Base-by-base conservation (phyloP, 2,329 filamentous ascomycete genomes). In the Alternaria gansuensis region DNA sequence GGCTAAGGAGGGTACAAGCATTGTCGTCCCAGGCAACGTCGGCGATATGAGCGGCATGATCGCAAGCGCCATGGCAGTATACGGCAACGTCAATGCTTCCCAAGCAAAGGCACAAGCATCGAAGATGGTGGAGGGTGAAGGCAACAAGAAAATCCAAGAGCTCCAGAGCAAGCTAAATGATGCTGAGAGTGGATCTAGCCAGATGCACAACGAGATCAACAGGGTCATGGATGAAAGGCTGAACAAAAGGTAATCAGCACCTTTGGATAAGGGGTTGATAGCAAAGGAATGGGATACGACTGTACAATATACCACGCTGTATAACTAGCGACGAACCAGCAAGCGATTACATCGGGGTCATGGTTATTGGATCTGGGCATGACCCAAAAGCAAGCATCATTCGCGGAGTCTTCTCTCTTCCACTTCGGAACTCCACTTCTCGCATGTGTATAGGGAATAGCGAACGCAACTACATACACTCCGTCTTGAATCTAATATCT, bases 31-130 rank as follows among this genome's bases (percentile, higher is more conserved):
- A 0, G 95, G 95, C 10, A 98, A 99, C 73, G 92, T 99, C 36
- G 95, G 95, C 60, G 95, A 99, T 75, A 93, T 99, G 69, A 90
- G 92, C 54, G 88, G 92, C 68, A 97, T 99, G 93, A 98, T 99
- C 77, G 93, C 95, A 37, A 96, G 92, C 17, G 95, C 93, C 2
- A 88, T 99, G 83, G 90, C 93, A 54, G 93, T 99, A 17, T 99
- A 97, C 77, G 92, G 94, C 59, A 97, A 96, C 77, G 91, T 99
- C 43, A 92, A 88, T 68, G 87, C 94, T 72, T 87, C 89, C 0
- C 92, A 97, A 79, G 86, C 87, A 26, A 89, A 86, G 75, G 82
- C 83, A 10, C 84, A 91, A 77, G 86, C 88, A 5, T 83, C 83
- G 65, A 82, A 83, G 69, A 64, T 72, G 52, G 41, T 65, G 2